Percentiles rank a stretch among this genome's conserved stretches.
phyloP scores from a whole-genome alignment of 495 filamentous ascomycete genomes.

The Rostrohypoxylon terebratum region DNA sequence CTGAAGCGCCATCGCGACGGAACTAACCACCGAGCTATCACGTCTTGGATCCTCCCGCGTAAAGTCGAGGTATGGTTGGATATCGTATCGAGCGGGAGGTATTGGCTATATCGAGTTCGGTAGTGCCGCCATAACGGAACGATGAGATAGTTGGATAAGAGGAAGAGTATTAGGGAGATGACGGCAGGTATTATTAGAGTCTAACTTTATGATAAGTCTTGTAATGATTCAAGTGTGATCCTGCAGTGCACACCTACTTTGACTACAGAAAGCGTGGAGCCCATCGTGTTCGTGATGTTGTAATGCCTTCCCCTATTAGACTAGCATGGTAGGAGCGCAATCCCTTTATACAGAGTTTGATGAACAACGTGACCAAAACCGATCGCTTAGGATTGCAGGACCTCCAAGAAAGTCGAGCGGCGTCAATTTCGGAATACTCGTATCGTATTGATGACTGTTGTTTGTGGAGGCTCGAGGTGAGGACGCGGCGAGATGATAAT shows the following conservation, averaged over 20 bases:
- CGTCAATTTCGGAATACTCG: background rate
- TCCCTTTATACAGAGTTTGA: background rate
- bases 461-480: constrained; percentile 4
- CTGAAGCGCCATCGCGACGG: constrained; percentile 66
- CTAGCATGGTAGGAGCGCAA: constrained; percentile 24
- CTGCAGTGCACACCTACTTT: constrained; percentile 52
- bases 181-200: constrained; percentile 81
- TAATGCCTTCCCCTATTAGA: constrained; percentile 18
- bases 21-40: constrained; percentile 65
- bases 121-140: constrained; percentile 81
- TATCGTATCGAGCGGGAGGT: constrained; percentile 74
- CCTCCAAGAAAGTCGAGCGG: background rate
- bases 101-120: constrained; percentile 77
- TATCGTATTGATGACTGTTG: constrained; percentile 3
- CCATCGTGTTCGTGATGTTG: constrained; percentile 51
- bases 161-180: constrained; percentile 80
- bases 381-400: background rate
- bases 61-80: constrained; percentile 70
- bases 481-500: background rate
- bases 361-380: background rate
- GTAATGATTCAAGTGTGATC: background rate
- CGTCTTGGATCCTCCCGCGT: constrained; percentile 69
- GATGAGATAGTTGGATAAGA: constrained; percentile 75
- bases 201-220: constrained; percentile 58
- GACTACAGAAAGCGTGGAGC: constrained; percentile 55